Evolutionary conservation across 2,329 filamentous ascomycete species (phyloP).

Genomic region (Blastomyces gilchristii): DNA sequence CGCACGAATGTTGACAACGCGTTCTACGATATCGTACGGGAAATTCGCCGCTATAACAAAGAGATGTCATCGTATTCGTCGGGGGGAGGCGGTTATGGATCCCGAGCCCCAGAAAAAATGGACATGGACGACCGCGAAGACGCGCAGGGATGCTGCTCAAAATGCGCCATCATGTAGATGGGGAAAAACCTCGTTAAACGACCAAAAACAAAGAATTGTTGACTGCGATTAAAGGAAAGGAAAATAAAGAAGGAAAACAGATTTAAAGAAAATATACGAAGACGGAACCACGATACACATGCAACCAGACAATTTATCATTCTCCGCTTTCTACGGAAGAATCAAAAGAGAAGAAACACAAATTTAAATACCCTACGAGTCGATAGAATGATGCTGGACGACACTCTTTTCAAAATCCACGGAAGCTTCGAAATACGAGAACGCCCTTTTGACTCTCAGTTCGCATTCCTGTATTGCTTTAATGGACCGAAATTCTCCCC

Average conservation of each 20-base stretch:
- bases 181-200: too few relatives aligned
- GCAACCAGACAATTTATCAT: neutral
- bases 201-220: neutral
- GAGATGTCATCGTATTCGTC: constrained; percentile 85
- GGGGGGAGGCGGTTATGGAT: constrained; percentile 52
- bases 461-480: neutral
- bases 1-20: constrained; percentile 97
- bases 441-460: neutral
- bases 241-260: too few relatives aligned
- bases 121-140: constrained; percentile 55
- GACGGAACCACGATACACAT: neutral
- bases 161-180: constrained; percentile 76
- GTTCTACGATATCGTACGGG: constrained; percentile 96
- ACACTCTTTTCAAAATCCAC: neutral
- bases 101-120: constrained; percentile 58
- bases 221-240: neutral
- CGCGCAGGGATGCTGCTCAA: constrained; percentile 63
- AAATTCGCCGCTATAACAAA: constrained; percentile 96
- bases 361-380: neutral
- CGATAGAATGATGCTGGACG: constrained; percentile 5
- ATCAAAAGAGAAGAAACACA: neutral
- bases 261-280: neutral
- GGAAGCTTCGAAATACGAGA: neutral
- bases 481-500: neutral
- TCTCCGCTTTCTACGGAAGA: neutral